Evolutionary conservation across 2,329 filamentous ascomycete genomes (phyloP), one percentile per base, ranked within the genome.

Genomic region (Nothopassalora personata): DNA sequence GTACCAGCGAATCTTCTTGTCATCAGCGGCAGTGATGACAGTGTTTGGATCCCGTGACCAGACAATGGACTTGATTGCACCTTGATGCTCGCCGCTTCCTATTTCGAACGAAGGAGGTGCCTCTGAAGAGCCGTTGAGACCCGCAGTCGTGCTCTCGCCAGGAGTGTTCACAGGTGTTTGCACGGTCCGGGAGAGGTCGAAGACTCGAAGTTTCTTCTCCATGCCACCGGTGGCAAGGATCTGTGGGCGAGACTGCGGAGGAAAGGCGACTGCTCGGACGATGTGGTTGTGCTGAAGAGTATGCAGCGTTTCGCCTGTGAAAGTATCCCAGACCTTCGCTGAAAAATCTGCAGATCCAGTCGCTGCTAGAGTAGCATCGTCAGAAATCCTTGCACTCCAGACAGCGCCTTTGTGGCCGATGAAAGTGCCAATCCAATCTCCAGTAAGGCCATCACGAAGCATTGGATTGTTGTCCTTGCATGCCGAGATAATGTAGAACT

Each of bases 341-440:
- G 64, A 61, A 74, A 99, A 99, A 74, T 99, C 94, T 53, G 94
- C 94, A 53, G 92, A 95, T 50, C 90, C 94, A 34, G 95, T 97
- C 9, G 92, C 94, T 58, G 94, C 93, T 51, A 91, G 87, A 28
- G 85, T 86, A 46, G 91, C 90, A 76, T 97, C 91, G 19, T 90
- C 86, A 55, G 91, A 96, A 36, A 99, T 82, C 68, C 92, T 86
- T 56, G 92, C 90, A 78, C 97, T 92, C 91, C 94, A 99, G 60
- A 97, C 93, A 39, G 94, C 94, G 63, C 94, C 94, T 77, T 99
- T 97, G 80, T 99, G 94, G 45, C 94, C 94, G 69, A 99, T 88
- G 73, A 97, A 97, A 39, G 94, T 97, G 52, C 94, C 94, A 68
- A 97, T 97, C 89, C 92, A 97, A 75, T 97, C 92, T 60, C 94